Conservation (phyloP, 2,329 filamentous ascomycete genomes). For the Periconia sp. region DNA sequence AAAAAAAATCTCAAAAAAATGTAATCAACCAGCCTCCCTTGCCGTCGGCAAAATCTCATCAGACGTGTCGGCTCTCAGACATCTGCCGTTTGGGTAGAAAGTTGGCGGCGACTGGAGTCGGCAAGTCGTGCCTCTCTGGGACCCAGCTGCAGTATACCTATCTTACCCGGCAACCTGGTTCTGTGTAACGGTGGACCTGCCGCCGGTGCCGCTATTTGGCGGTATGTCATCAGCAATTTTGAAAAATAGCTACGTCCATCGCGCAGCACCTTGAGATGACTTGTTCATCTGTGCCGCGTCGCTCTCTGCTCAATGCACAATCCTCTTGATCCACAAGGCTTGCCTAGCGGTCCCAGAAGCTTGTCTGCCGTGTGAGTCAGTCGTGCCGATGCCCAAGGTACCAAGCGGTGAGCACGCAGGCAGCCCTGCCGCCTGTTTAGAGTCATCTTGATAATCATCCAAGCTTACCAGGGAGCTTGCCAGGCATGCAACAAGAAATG, state of each 20-base stretch:
- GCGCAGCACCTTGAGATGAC: too few relatives aligned
- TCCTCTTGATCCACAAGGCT: too few relatives aligned
- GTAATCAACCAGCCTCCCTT: too few relatives aligned
- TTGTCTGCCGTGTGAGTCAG: too few relatives aligned
- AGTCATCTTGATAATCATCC: slow-evolving; percentile 10
- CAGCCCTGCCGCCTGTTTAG: slow-evolving; percentile 5
- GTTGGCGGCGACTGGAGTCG: background rate
- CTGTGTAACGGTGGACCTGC: background rate
- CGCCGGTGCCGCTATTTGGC: background rate
- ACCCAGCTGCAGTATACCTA: background rate
- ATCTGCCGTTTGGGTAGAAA: background rate
- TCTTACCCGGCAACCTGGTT: slow-evolving; percentile 1
- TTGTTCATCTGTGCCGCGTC: too few relatives aligned
- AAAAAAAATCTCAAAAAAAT: too few relatives aligned
- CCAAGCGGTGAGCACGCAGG: background rate
- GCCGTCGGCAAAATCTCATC: too few relatives aligned
- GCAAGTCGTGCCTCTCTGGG: background rate
- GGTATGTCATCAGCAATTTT: too few relatives aligned
- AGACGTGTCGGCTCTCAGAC: background rate
- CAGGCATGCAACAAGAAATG: slow-evolving; percentile 7
- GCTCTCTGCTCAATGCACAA: too few relatives aligned
- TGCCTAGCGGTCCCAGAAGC: too few relatives aligned
- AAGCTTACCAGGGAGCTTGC: slow-evolving; percentile 5
- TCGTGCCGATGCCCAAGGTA: too few relatives aligned
- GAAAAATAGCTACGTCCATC: too few relatives aligned